A percentile compares a stretch with the other conserved stretches of the same genome.
These are phyloP conservation scores for Alternaria conjuncta DNA, from an alignment of 2,329 filamentous ascomycete genomes.

Conservation along the genomic window DNA sequence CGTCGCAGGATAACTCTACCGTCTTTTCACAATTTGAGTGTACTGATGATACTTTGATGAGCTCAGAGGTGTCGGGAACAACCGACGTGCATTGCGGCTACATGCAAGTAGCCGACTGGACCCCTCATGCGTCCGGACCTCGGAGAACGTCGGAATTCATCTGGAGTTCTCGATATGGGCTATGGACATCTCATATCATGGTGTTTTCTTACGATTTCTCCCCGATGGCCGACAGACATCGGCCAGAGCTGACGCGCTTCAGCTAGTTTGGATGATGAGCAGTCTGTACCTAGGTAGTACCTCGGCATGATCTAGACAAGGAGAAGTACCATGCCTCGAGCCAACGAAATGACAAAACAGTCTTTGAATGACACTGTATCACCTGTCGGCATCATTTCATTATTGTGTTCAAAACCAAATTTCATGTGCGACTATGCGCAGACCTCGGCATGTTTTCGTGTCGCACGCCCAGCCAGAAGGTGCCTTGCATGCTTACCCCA, in stretches of 20 bases:
- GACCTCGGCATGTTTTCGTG: neutral
- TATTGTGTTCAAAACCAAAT: neutral
- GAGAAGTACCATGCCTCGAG: neutral
- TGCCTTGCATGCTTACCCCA: slow-evolving; percentile 16
- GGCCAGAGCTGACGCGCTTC: neutral
- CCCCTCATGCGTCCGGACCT: slow-evolving; percentile 12
- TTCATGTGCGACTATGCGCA: neutral
- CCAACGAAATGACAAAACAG: neutral
- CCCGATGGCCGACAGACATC: neutral
- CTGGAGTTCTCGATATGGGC: neutral
- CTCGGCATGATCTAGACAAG: neutral
- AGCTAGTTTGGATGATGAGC: neutral
- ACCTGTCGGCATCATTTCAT: neutral
- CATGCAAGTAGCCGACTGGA: slow-evolving; percentile 22
- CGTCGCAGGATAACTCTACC: neutral
- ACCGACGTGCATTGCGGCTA: slow-evolving; percentile 18
- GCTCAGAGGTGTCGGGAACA: slow-evolving; percentile 7
- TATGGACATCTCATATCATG: neutral
- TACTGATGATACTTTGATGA: neutral
- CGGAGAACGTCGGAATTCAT: slow-evolving; percentile 1
- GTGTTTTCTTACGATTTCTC: neutral
- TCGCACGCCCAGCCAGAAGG: slow-evolving; percentile 2
- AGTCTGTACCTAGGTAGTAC: neutral
- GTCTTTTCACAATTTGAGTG: neutral
- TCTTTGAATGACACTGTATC: neutral